Conservation (phyloP, 2,329 filamentous ascomycete genomes). For the Grosmannia clavigera region DNA sequence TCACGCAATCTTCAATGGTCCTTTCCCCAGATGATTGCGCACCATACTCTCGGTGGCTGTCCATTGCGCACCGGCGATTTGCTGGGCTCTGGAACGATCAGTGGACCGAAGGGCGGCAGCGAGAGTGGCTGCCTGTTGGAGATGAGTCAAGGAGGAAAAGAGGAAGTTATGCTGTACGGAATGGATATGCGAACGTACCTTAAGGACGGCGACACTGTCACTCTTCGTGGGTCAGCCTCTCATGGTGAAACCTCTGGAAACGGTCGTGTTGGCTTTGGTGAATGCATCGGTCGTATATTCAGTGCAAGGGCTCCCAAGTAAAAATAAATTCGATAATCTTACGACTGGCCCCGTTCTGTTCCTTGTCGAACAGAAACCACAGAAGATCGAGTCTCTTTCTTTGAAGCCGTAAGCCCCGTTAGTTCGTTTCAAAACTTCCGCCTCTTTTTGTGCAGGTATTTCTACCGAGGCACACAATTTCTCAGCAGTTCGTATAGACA, state of each 20-base stretch:
- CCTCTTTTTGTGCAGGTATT: too few relatives aligned
- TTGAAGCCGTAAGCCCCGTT: too few relatives aligned
- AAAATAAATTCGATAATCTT: too few relatives aligned
- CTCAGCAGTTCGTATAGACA: too few relatives aligned
- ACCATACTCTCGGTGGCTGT: slow-evolving; percentile 69
- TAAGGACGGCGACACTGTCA: slow-evolving; percentile 32
- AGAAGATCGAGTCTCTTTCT: too few relatives aligned
- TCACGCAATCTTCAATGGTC: slow-evolving; percentile 59
- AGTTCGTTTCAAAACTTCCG: too few relatives aligned
- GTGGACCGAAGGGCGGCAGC: slow-evolving; percentile 22
- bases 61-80: slow-evolving; percentile 63
- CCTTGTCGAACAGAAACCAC: too few relatives aligned
- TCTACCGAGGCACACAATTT: too few relatives aligned
- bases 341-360: too few relatives aligned
- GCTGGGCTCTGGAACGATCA: slow-evolving; percentile 68
- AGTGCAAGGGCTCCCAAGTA: not conserved
- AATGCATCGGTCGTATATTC: slow-evolving; percentile 16
- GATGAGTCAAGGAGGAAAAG: slow-evolving; percentile 32
- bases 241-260: slow-evolving; percentile 11
- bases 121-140: slow-evolving; percentile 33
- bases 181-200: slow-evolving; percentile 30
- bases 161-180: slow-evolving; percentile 25
- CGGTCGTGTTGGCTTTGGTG: slow-evolving; percentile 29
- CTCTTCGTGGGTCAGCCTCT: slow-evolving; percentile 21
- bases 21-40: slow-evolving; percentile 73